phyloP scores from a whole-genome alignment of 1,284 basidiomycete species.

The Trametes sp. region DNA sequence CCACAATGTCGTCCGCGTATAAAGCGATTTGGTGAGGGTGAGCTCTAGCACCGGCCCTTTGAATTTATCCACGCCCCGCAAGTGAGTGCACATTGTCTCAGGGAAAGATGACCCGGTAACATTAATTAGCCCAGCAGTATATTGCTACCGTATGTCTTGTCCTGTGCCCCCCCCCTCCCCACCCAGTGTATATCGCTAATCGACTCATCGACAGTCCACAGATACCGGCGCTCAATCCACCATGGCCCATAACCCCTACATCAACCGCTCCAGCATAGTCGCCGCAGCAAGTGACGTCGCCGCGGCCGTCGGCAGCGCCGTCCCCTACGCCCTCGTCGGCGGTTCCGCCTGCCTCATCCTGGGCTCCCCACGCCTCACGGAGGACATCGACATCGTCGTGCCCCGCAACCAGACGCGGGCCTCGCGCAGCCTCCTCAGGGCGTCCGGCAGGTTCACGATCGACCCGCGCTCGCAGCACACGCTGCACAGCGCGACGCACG shows the following conservation, averaged over 20 bases:
- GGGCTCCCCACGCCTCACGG: constrained; percentile 1
- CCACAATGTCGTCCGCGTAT: no score
- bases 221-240: no score
- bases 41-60: no score
- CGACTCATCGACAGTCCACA: no score
- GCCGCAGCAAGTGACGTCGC: background rate
- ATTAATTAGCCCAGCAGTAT: no score
- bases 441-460: background rate
- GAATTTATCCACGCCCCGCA: no score
- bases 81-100: no score
- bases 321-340: constrained; percentile 12
- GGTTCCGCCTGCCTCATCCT: constrained; percentile 7
- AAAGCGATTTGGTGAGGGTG: no score
- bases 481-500: background rate
- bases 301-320: background rate
- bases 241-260: background rate
- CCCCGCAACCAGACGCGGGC: background rate
- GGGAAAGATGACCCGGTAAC: no score
- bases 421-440: constrained; percentile 1
- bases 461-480: constrained; percentile 4
- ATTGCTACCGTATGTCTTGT: no score
- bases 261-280: background rate
- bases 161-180: no score
- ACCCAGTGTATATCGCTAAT: no score
- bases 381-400: constrained; percentile 17